Base-by-base conservation (phyloP, 1,284 basidiomycete species). In the Taiwanofungus camphoratus region DNA sequence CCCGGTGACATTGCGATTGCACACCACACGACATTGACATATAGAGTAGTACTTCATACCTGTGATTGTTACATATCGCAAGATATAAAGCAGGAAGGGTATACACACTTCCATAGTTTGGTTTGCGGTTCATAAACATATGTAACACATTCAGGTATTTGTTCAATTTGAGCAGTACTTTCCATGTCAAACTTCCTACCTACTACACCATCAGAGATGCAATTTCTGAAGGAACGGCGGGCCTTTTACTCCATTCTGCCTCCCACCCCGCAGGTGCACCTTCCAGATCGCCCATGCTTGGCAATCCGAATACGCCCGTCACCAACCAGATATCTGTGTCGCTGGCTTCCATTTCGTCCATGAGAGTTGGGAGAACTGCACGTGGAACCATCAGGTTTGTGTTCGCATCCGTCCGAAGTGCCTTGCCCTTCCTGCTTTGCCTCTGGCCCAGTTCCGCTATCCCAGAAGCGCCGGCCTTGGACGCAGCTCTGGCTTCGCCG, bases 381-480 rank as follows among this genome's bases (percentile, higher is more conserved):
- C 86, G 67, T 4, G 83, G 71, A 27, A 79, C 78, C 52, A 87
- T 76, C 54, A 87, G 60, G 57, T 85, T 87, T 23, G 83, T 74
- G 61, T 87, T 87, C 21, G 84, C 78, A 58, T 87, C 84, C 18
- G 76, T 77, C 36, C 85, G 70, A 20, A 87, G 59, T n/a, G 77
- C 74, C 47, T 61, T 63, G 4, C 73, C 77, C 36, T 55, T 61
- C 39, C 64, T 62, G 35, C 44, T 54, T 29, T 60, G 58, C 18
- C 30, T 36, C 22, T 41, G 48, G 2, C 64, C 58, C 16, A 85
- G 56, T 52, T 81, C 79, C 2, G 70, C 67, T 13, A 87, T 71
- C 3, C 80, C 85, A 12, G 75, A 75, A 18, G 76, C 78, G 3
- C 85, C 85, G 5, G 75, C 81, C 26, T 64, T 64, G 2, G 80